Base-by-base conservation (phyloP, 2,329 filamentous ascomycete species). In the Verticillium albo-atrum region DNA sequence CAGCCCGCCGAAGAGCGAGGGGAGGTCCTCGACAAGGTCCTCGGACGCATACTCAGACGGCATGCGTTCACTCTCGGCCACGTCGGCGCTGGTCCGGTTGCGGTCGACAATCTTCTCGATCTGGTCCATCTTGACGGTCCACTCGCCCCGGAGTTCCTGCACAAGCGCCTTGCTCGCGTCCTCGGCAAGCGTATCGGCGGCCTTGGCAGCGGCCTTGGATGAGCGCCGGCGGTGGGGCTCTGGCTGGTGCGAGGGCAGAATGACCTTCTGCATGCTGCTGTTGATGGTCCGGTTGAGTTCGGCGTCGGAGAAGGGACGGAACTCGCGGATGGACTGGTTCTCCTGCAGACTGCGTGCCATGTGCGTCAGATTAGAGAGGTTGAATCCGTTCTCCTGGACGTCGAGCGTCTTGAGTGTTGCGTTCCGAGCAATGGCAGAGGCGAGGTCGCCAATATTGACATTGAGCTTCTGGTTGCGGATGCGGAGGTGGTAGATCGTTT, bases 381-480 rank as follows among this genome's bases (percentile, higher is more conserved):
- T 83, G 64, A 85, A 81, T 57, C 78, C 78, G 61, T 85, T 85
- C 63, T 79, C 77, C 47, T 81, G 78, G 64, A 81, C 82, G 66
- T 86, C 83, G 17, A 86, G 69, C 58, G 81, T 82, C 28, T 75
- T 74, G 3, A 86, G 74, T 0, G 76, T 77, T 60, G 71, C 73
- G 66, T 84, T 85, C 30, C 70, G 68, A 5, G 77, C 74, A 17
- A 86, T 75, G 2, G 80, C 79, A 47, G 75, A 76, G 47, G 81
- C 82, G 50, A 84, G 67, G 55, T 81, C 78, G 27, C 81, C 83
- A 23, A 82, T 78, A 59, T 84, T 83, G 63, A 79, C 73, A 62
- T 81, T 79, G 7, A 83, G 74, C 71, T 81, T 79, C 67, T 86
- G 83, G 66, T 82, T 85, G 62, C 82, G 79, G 54, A 86, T 75